These are phyloP conservation scores for Lactarius sanguifluus DNA, from an alignment of 768 basidiomycete species.

Conservation along the genomic window DNA sequence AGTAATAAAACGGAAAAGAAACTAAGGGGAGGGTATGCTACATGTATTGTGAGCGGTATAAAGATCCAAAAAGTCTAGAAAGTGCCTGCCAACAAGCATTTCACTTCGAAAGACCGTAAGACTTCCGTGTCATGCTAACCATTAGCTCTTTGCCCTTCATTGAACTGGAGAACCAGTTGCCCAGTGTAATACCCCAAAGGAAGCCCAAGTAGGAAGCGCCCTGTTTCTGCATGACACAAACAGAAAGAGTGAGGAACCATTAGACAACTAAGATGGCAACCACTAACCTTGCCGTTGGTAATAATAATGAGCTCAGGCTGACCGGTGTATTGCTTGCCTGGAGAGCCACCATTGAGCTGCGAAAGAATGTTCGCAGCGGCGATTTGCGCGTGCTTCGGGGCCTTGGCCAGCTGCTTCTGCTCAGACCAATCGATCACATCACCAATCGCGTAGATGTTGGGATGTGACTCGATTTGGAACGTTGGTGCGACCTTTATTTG, in stretches of 20 bases:
- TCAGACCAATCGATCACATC: slow-evolving; percentile 65
- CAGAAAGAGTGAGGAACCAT: background rate
- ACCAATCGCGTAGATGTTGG: slow-evolving; percentile 62
- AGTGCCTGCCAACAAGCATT: background rate
- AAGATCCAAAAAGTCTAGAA: background rate
- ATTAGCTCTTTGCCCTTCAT: slow-evolving; percentile 26
- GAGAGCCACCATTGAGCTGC: slow-evolving; percentile 41
- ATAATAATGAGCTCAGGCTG: slow-evolving; percentile 50
- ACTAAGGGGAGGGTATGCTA: slow-evolving; percentile 18
- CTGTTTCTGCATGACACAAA: slow-evolving; percentile 5
- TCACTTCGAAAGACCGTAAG: slow-evolving; percentile 19
- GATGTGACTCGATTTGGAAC: slow-evolving; percentile 51
- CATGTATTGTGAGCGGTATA: slow-evolving; percentile 14
- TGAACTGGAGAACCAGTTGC: slow-evolving; percentile 27
- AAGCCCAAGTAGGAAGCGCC: slow-evolving; percentile 21
- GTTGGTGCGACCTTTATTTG: slow-evolving; percentile 55
- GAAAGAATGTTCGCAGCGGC: slow-evolving; percentile 51
- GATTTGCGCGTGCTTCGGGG: slow-evolving; percentile 43
- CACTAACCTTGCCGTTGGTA: slow-evolving; percentile 29
- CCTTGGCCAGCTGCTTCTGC: slow-evolving; percentile 60
- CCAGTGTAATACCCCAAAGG: slow-evolving; percentile 26
- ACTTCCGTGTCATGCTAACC: slow-evolving; percentile 23
- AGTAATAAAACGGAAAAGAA: background rate
- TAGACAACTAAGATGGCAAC: background rate
- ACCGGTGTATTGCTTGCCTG: slow-evolving; percentile 47